Conservation (phyloP, 345 rosid genomes). For the Sonneratia alba region DNA sequence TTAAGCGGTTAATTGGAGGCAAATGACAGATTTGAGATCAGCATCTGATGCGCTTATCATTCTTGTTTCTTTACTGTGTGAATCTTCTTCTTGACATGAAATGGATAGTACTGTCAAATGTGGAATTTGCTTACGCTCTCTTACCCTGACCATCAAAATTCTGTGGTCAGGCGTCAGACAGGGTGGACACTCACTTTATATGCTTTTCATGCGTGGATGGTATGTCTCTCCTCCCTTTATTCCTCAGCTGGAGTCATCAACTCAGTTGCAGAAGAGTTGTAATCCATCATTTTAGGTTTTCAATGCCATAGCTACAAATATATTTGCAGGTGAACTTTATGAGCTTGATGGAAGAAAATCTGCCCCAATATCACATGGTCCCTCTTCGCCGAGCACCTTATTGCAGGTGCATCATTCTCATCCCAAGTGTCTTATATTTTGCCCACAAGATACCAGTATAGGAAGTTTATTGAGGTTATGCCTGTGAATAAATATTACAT, state of each 20-base stretch:
- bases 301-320: neutral
- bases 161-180: constrained; percentile 53
- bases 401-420: constrained; percentile 39
- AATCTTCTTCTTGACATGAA: neutral
- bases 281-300: neutral
- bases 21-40: neutral
- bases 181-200: constrained; percentile 65
- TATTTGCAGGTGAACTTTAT: constrained; percentile 56
- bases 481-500: neutral
- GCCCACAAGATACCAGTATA: neutral
- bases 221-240: constrained; percentile 14
- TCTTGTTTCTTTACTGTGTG: neutral
- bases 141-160: neutral
- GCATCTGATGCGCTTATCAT: neutral
- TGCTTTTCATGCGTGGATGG: constrained; percentile 84
- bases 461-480: neutral
- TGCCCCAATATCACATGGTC: constrained; percentile 66
- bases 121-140: neutral
- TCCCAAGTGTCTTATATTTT: neutral
- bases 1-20: neutral
- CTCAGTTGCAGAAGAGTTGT: neutral
- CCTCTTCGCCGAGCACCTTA: constrained; percentile 57
- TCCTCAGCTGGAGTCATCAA: neutral
- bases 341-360: constrained; percentile 93
- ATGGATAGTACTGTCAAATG: neutral